Evolutionary conservation across 2,329 filamentous ascomycete species (phyloP).

Genomic region (Ophiocordyceps camponoti-saundersi): DNA sequence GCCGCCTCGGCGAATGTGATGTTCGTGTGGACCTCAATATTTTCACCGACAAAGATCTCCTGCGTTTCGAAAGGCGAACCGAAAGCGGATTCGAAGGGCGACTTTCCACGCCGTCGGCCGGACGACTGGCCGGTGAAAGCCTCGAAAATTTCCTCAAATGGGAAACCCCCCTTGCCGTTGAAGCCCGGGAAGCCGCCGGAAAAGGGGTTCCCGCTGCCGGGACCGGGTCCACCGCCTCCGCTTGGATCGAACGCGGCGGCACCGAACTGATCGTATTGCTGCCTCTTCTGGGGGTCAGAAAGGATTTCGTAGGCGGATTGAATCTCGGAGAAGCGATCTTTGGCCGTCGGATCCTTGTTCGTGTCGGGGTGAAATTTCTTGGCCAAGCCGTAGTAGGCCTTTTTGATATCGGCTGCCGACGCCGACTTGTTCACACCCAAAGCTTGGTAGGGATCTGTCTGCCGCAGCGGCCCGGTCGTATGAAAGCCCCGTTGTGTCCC

Average conservation of each 20-base stretch:
- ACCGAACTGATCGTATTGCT: conserved; percentile 83
- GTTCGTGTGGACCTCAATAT: conserved; percentile 85
- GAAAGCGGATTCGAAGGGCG: background rate
- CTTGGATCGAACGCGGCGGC: conserved; percentile 73
- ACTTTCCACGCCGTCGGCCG: conserved; percentile 18
- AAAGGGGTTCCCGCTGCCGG: conserved; percentile 35
- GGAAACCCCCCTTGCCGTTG: conserved; percentile 46
- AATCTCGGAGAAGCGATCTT: conserved; percentile 86
- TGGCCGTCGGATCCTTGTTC: conserved; percentile 86
- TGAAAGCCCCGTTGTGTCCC: conserved; percentile 33
- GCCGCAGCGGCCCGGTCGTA: conserved; percentile 34
- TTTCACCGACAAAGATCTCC: conserved; percentile 79
- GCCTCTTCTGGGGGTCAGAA: conserved; percentile 81
- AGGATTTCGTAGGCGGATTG: conserved; percentile 89
- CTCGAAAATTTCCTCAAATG: conserved; percentile 87
- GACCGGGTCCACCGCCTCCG: conserved; percentile 43
- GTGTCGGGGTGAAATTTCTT: conserved; percentile 98
- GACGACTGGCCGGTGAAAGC: conserved; percentile 56
- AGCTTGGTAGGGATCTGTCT: conserved; percentile 71
- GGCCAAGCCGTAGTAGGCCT: conserved; percentile 91
- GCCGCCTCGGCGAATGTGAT: conserved; percentile 95
- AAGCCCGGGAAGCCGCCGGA: conserved; percentile 47
- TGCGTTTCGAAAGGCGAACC: conserved; percentile 17
- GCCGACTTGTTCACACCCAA: conserved; percentile 73
- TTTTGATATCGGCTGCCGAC: conserved; percentile 83